Percentiles rank a stretch among this genome's conserved stretches.
Evolutionary conservation across 768 basidiomycete species (phyloP).

Genomic region (Naematelia aurantialba): DNA sequence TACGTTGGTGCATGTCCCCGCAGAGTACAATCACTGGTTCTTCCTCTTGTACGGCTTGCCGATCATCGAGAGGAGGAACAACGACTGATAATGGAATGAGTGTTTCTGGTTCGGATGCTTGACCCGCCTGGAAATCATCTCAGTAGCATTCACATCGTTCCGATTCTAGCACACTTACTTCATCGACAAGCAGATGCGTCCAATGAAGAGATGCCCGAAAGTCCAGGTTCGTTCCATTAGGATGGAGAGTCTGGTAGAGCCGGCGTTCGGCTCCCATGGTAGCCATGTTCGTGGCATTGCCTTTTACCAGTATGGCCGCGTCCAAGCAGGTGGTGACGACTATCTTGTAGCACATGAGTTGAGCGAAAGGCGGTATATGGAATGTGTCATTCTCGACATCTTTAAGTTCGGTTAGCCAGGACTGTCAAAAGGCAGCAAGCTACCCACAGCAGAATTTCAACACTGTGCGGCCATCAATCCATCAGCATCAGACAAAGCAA

Average conservation of each 20-base stretch:
- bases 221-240: constrained; percentile 4
- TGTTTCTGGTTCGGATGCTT: constrained; percentile 50
- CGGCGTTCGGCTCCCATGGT: constrained; percentile 34
- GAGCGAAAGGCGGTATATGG: constrained; percentile 22
- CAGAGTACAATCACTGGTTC: constrained; percentile 42
- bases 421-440: no score
- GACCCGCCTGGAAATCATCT: constrained; percentile 38
- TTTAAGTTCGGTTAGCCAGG: no score
- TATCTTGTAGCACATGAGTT: constrained; percentile 42
- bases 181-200: constrained; percentile 51
- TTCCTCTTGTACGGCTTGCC: constrained; percentile 1
- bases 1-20: constrained; percentile 49
- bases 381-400: constrained; percentile 32
- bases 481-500: no score
- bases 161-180: constrained; percentile 27
- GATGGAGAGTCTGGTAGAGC: constrained; percentile 19
- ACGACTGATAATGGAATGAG: constrained; percentile 44
- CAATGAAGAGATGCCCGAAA: constrained; percentile 44
- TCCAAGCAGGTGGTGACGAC: constrained; percentile 45
- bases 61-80: constrained; percentile 16
- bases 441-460: no score
- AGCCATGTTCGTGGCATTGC: constrained; percentile 39
- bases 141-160: neutral
- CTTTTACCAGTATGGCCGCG: constrained; percentile 39
- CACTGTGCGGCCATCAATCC: no score